Evolutionary conservation across 192 early-diverging fungal genomes (phyloP), one percentile per base, ranked within the genome.

Genomic region (Chytriomyces hyalinus): DNA sequence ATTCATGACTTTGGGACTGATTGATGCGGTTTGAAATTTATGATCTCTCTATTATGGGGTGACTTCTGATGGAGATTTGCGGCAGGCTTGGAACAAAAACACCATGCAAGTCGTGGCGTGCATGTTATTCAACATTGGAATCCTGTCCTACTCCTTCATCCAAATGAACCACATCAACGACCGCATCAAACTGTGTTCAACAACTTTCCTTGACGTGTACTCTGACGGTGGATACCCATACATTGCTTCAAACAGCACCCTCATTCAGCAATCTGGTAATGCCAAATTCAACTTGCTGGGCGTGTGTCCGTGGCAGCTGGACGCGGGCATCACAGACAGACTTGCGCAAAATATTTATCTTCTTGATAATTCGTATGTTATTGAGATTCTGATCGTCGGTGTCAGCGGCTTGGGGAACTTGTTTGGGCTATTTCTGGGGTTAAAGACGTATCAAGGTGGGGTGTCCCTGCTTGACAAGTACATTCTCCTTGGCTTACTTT

Each of bases 61-160:
- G 49, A 59, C 9, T 17, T n/a, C 9, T 59, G 9, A 51, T 59
- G 49, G 9, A 1, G 11, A 8, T 65, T 13, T 65, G 28, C 28
- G 47, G 20, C 3, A 76, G 74, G 74, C 74, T 4, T 76, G 74
- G 74, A 76, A 76, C 65, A 76, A 76, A 67, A 77, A 77, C 46
- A 70, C 76, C 3, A 77, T 77, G 65, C 76, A 77, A 61, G 76
- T 77, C 22, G 43, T 77, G 53, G 76, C 76, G 28, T 65, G 65
- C 11, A 49, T 69, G 9, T 3, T 77, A 6, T 77, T 77, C 67
- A 77, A 77, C 46, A 5, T 77, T 15, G 65, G 43, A 9, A 77
- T 69, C 44, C 46, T 77, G 3, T n/a, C 45, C 48, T 77, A 77
- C 60, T 77, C 76, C 10, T 69, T 77, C 59, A 67, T 76, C 22